Base-by-base conservation (phyloP, 2,329 filamentous ascomycete genomes). In the Hymenoscyphus infarciens region DNA sequence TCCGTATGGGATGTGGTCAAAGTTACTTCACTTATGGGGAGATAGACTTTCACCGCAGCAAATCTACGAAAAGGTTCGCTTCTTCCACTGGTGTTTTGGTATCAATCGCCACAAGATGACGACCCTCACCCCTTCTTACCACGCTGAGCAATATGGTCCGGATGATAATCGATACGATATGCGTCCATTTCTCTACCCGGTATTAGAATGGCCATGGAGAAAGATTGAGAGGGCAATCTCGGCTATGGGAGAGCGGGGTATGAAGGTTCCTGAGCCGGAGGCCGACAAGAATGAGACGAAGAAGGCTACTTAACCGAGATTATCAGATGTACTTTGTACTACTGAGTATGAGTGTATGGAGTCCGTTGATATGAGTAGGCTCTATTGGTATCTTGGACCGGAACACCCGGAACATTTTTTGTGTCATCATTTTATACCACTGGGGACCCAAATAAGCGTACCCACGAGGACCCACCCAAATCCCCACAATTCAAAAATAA, bases 151-250 rank as follows among this genome's bases (percentile, higher is more conserved):
- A 52, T 59, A 59, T 25, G 57, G 57, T 42, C 79, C 80, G 0
- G 82, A 85, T 53, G 83, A 85, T 61, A 87, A 88, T 67, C 74
- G 85, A 3, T 85, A 80, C 65, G 85, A 87, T 75, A 75, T 69
- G 19, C 33, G 81, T 60, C 83, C 82, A 29, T 85, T 85, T 68
- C 71, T 85, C 62, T 87, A 83, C 58, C 81, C 81, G 19, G 39
- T 42, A 1, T 45, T 59, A 16, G 61, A 63, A 19, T 63, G 53
- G 57, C 57, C 61, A 22, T 63, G 54, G 33, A 52, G 52, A 53
- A 63, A 63, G 31, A 63, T 63, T 15, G 61, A 63, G 57, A 38
- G 29, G 15, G 42, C 16, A 6, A 27, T 63, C 13, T 27, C 52
- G 19, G 56, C 19, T 16, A 63, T 63, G 61, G 61, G 61, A 38